Evolutionary conservation across 2,329 filamentous ascomycete genomes (phyloP), one percentile per base, ranked within the genome.

Genomic region (Phyllosticta citriasiana): DNA sequence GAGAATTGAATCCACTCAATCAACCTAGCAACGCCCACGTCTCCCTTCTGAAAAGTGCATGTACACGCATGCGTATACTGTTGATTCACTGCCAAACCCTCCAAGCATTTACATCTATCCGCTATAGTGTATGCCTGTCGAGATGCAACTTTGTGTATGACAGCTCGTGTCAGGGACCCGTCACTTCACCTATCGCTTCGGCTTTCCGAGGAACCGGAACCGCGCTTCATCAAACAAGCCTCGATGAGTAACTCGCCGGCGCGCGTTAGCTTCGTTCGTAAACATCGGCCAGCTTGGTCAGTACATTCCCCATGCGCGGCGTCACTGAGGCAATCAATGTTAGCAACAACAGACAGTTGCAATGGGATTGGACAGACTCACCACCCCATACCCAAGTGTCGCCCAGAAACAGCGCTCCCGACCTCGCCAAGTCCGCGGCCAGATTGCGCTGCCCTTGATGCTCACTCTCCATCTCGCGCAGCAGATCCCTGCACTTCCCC

Each of bases 391-490:
- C 66, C 33, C 57, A 57, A 27, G 56, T 57, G 62, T 72, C 71
- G 57, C 68, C 67, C 9, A 73, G 67, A 57, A 69, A 70, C 0
- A 60, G 62, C 16, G 68, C 68, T 62, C 68, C 69, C 40, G 69
- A 63, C 57, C 66, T 65, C 25, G 70, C 66, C 55, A 72, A 57
- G 24, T 67, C 66, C n/a, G 69, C 67, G 19, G 70, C 71, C 24
- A 72, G 57, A 8, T 63, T 66, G 3, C 55, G 57, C 5, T 33
- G 47, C 9, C 59, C 64, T 22, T 59, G 63, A 26, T 67, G 64
- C 12, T 63, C 64, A 22, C 63, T 65, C 55, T 69, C 68, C n/a
- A 67, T 59, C 55, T 70, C 67, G 10, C 62, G 60, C n/a, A 71
- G 63, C 8, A 69, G 59, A 40, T 65, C 24, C 61, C 40, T 62